Base-by-base conservation (phyloP, 352 stramenopile genomes). In the Lagenidium sp. region DNA sequence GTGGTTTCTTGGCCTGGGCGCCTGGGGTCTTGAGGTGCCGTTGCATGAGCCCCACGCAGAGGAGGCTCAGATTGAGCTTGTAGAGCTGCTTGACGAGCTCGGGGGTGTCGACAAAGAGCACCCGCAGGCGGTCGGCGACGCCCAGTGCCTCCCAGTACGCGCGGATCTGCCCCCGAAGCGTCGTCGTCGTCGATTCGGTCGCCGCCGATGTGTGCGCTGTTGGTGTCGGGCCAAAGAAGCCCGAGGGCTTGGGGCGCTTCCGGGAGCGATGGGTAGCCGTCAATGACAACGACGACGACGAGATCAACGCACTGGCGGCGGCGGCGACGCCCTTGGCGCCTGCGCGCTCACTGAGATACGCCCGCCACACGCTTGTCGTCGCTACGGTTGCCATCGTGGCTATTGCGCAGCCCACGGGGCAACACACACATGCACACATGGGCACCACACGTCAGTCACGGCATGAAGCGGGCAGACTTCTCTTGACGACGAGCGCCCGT, bases 31-130 rank as follows among this genome's bases (percentile, higher is more conserved):
- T 89, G 40, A 92, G 63, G 31, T 88, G 80, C 8, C 76, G 69
- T 40, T 89, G 80, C 76, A 92, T 86, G 18, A 92, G 57, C 15
- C 80, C 80, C 4, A 92, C 80, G 41, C 80, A 92, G 6, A 92
- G 51, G 35, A 92, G 61, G 28, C 76, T 88, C 37, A 88, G 47
- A 19, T 92, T 92, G n/a, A 92, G 61, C 41, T 92, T 92, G 53
- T 92, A 92, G 3, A 92, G 57, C 41, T 88, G 76, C 60, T 88
- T 92, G 8, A 92, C 80, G 6, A 89, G 67, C 16, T 92, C 80
- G 0, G 80, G 67, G 1, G 88, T 69, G 46, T 89, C 76, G 47
- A 92, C 53, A 41, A 89, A 86, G 35, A 92, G 55, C 30, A 89
- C 65, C 38, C 87, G 76, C 29, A 85, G 74, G 4, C 80, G 69